Base-by-base conservation (phyloP, 2,329 filamentous ascomycete species). In the Fusarium cicatricum region DNA sequence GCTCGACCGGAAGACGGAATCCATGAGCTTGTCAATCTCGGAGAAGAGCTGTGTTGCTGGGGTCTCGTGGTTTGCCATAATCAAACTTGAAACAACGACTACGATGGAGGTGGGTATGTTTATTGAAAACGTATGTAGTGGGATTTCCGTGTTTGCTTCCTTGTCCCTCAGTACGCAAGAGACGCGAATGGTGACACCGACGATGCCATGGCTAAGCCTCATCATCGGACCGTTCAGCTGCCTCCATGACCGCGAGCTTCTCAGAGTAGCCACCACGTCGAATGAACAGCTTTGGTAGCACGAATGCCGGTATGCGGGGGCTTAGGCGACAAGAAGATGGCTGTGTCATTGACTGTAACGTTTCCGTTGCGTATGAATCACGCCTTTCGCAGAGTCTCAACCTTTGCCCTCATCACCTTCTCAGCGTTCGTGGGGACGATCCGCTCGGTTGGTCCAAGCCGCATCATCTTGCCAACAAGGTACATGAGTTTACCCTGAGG, bases 401-500 rank as follows among this genome's bases (percentile, higher is more conserved):
- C 66, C 52, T 68, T 71, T 21, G 60, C 57, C 44, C 71, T 71
- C 75, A 86, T 75, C 2, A 80, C 72, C 12, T 64, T 71, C 70
- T 85, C 80, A 0, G 82, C 84, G 23, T 72, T 79, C 19, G 71
- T 71, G 2, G 84, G 83, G 46, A 85, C 80, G 54, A 85, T 85
- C 23, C 81, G 75, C 67, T 84, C 82, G 38, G 83, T 78, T 3
- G 78, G 77, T 0, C 83, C 84, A 2, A 78, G 65, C 5, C 77
- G 75, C 74, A 87, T 81, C 80, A 87, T 82, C 71, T 80, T 83
- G 16, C 84, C 84, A 5, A 86, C 80, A 2, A 86, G 73, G 62
- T 80, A 86, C 83, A 85, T 85, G 39, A 86, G 77, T 72, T 85
- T 86, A 1, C 84, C 84, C 52, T 82, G 77, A 0, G 83, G 84